Evolutionary conservation across 1,139 yeast genomes (phyloP), one percentile per base, ranked within the genome.

Genomic region (Scheffersomyces cryptocercus): DNA sequence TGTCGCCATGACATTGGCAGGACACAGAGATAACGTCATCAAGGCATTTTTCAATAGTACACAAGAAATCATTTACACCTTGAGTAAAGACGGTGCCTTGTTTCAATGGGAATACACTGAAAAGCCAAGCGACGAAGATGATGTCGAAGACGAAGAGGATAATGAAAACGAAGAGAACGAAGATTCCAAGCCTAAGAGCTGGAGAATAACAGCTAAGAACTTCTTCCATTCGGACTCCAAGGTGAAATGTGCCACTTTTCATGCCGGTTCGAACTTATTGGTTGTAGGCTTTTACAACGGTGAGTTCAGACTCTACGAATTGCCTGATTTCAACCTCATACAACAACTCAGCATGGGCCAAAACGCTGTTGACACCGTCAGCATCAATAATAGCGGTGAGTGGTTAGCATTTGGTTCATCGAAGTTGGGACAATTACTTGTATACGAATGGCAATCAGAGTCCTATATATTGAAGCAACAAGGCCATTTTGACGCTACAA

Each of bases 371-470:
- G 90, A 88, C 58, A 83, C 91, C 9, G 95, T 93, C 3, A 69
- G 82, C 15, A 79, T 93, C 40, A 93, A 93, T 63, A 68, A 75
- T 8, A 74, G 93, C 4, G 99, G 99, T 16, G 99, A 93, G 65
- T 93, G 99, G 99, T 71, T 95, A 38, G 96, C 97, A 0, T 88
- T 93, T 65, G 99, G 99, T 4, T 90, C 97, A 0, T 72, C 91
- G 14, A 85, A 84, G 56, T 68, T 88, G 31, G 99, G 99, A n/a
- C 99, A 93, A 65, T 70, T 93, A 43, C 70, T 93, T 47, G 99
- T 93, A 0, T 93, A 96, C 73, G 99, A 93, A 73, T 93, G 99
- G 99, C 97, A 93, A 69, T 88, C 96, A 3, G 99, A 93, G 64
- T 88, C 97, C 0, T 93, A 93, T 61, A 86, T 93, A 37, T 73